These are phyloP conservation scores for Mycogone perniciosa DNA, from an alignment of 2,329 filamentous ascomycete genomes.

Conservation along the genomic window DNA sequence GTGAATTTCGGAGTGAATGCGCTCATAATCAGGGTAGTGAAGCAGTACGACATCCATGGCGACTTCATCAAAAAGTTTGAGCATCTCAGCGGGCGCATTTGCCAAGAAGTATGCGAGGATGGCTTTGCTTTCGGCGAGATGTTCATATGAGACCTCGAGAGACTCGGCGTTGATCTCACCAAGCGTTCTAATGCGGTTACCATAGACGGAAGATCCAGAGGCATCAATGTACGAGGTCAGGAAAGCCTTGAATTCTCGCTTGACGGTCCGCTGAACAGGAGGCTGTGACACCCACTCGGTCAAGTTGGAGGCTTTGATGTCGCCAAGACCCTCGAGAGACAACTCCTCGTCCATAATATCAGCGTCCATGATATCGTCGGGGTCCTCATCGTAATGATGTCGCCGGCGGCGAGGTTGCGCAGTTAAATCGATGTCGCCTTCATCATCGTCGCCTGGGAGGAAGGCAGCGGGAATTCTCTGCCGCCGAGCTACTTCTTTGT, in stretches of 20 bases:
- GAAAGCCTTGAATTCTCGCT: conserved; percentile 95
- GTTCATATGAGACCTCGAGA: conserved; percentile 91
- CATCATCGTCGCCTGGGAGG: conserved; percentile 75
- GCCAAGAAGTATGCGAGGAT: conserved; percentile 93
- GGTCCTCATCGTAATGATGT: conserved; percentile 89
- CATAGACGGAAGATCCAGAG: conserved; percentile 85
- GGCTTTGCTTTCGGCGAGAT: conserved; percentile 83
- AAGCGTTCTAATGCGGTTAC: conserved; percentile 87
- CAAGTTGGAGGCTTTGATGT: conserved; percentile 87
- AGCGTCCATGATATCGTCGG: conserved; percentile 83
- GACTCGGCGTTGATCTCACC: conserved; percentile 96
- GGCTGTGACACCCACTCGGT: conserved; percentile 93
- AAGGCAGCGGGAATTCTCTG: conserved; percentile 67
- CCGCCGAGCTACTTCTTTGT: conserved; percentile 62
- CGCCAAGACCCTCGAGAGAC: conserved; percentile 81
- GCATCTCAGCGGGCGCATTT: conserved; percentile 89
- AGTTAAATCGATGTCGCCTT: conserved; percentile 76
- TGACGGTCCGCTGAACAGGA: conserved; percentile 85
- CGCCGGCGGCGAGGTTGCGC: conserved; percentile 78
- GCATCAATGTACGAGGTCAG: conserved; percentile 93
- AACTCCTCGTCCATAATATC: conserved; percentile 96
- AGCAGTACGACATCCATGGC: conserved; percentile 94
- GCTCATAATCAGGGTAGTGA: conserved; percentile 95
- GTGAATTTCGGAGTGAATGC: conserved; percentile 95
- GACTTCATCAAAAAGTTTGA: conserved; percentile 93